Evolutionary conservation across 495 filamentous ascomycete species (phyloP), one percentile per base, ranked within the genome.

Genomic region (Xylaria venustula): DNA sequence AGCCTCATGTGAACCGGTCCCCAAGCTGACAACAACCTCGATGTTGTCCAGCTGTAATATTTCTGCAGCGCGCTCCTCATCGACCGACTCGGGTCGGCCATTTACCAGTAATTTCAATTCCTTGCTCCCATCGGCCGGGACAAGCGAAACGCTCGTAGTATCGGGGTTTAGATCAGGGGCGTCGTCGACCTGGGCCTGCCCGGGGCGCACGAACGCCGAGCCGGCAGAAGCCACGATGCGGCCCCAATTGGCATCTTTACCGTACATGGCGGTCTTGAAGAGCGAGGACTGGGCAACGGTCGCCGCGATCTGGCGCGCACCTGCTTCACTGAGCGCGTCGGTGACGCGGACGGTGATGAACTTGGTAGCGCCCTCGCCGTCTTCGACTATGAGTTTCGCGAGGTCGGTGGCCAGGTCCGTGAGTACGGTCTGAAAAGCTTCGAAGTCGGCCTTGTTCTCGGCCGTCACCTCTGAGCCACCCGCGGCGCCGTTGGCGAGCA

Each of bases 301-400:
- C 53, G 85, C 87, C 20, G 93, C 95, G 57, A 97, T 86, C 72
- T 81, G 77, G 14, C 85, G 81, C 0, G 86, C 87, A 34, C 82
- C 87, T 34, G 81, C 76, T 63, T 88, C 86, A 62, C 85, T 85
- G 2, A 87, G 77, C 8, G 87, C 85, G 71, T 91, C 87, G 28
- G 80, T 82, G 34, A 98, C 89, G n/a, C 86, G 86, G 62, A 98
- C 89, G 9, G 90, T 96, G 47, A 99, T 91, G 73, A 98, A 98
- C 77, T 99, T 99, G 15, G 94, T 98, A 3, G 95, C 95, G 54
- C 94, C 94, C 75, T 99, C 94, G 67, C 95, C 94, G 71, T 99
- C 95, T 34, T 93, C 88, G 22, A 99, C 91, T 30, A 99, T 88
- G 20, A 97, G 87, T 74, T 97, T 90, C 15, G 93, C 93, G 1